Evolutionary conservation across 1,284 basidiomycete genomes (phyloP).

Genomic region (Cutaneotrichosporon daszewskae): DNA sequence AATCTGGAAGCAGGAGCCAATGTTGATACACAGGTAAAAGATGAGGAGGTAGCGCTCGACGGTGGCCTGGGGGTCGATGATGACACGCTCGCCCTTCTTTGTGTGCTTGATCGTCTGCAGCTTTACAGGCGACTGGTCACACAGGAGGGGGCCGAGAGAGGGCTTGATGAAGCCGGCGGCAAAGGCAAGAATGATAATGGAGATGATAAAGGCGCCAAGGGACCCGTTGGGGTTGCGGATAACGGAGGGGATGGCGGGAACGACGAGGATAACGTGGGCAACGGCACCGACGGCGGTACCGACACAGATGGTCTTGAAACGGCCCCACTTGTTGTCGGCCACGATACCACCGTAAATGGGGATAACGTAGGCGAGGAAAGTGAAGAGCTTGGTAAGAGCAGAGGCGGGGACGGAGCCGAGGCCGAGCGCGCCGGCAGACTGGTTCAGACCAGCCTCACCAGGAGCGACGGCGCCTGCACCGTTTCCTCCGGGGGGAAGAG

Average conservation of each 20-base stretch:
- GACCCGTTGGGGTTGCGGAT: conserved; percentile 27
- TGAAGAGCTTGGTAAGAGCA: conserved; percentile 31
- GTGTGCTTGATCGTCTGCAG: conserved; percentile 29
- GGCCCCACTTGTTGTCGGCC: conserved; percentile 58
- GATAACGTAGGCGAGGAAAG: conserved; percentile 34
- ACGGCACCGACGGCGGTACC: conserved; percentile 36
- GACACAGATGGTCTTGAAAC: conserved; percentile 65
- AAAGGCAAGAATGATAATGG: conserved; percentile 43
- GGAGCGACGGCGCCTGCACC: conserved; percentile 64
- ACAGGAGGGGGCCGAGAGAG: conserved; percentile 42
- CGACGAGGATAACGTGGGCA: conserved; percentile 40
- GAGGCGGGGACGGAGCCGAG: conserved; percentile 29
- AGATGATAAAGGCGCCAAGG: conserved; percentile 39
- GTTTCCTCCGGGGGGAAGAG: conserved; percentile 59
- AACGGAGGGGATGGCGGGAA: conserved; percentile 42
- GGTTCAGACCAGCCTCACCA: conserved; percentile 55
- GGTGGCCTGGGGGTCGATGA: conserved; percentile 44
- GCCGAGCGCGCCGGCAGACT: conserved; percentile 56
- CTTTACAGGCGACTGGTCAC: conserved; percentile 46
- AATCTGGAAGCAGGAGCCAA: conserved; percentile 44
- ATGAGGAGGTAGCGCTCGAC: conserved; percentile 40
- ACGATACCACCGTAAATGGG: conserved; percentile 52
- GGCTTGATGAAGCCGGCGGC: conserved; percentile 48
- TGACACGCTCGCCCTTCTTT: conserved; percentile 42
- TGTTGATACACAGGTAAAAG: conserved; percentile 43